Evolutionary conservation across 1,139 yeast species (phyloP), one percentile per base, ranked within the genome.

Genomic region (Chernovozyma sophiae-reginae): DNA sequence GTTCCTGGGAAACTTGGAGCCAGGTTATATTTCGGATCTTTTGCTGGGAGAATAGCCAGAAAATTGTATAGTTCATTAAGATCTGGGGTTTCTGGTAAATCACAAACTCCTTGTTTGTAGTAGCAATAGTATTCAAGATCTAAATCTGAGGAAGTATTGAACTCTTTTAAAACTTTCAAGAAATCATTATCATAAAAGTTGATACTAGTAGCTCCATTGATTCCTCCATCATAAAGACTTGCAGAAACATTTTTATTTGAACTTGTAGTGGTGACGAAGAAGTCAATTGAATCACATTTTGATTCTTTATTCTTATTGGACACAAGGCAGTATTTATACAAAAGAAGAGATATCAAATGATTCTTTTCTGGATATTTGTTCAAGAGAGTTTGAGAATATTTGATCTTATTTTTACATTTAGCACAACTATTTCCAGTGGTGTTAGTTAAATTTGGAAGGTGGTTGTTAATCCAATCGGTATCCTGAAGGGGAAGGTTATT

Each of bases 121-220:
- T 51, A 58, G 43, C 70, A 64, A 44, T 60, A 64, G 40, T 60
- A 62, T 26, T 57, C 59, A 44, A 63, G 51, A 40, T 63, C 68
- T 22, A 61, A 52, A 11, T 65, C 67, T 32, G 65, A 64, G 4
- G 70, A 60, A 17, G 53, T 43, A 43, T 68, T 65, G 50, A 68
- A 60, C 36, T 56, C 47, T 37, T 55, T 53, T 43, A 68, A 46
- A 58, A 68, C 53, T 34, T 64, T 65, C 36, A 65, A 48, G 44
- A 65, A 68, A 38, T 68, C 73, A 40, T 65, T 68, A 45, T 67
- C 72, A 33, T 48, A 63, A 43, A 68, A 61, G 41, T 61, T 59
- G 27, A 68, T 51, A 28, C 62, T 53, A 11, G 61, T 47, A 7
- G 52, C 49, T 22, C 51, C 46, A 32, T 47, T 42, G 16, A 53